Evolutionary conservation across 768 basidiomycete genomes (phyloP).

Genomic region (Suillus americanus): DNA sequence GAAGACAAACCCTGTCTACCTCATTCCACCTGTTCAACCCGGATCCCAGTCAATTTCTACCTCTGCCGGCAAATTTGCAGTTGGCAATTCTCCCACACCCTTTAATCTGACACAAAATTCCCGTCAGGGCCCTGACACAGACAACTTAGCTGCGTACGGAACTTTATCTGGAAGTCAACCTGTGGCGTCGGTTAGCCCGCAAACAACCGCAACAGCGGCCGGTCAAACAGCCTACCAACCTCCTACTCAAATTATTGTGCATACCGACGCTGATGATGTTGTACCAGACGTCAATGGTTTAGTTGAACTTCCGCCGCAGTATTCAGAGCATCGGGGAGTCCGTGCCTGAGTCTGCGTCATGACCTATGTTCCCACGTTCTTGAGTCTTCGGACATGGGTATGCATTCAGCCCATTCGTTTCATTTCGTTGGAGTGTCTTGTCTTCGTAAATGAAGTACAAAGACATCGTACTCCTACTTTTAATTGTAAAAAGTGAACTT

Average conservation of each 20-base stretch:
- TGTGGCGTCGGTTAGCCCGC: constrained; percentile 39
- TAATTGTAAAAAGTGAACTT: too few relatives aligned
- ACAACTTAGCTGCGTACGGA: constrained; percentile 15
- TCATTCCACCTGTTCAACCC: constrained; percentile 11
- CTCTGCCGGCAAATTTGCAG: not conserved
- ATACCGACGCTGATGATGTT: constrained; percentile 66
- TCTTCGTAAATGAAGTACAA: not conserved
- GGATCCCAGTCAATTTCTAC: not conserved
- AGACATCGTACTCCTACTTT: not conserved
- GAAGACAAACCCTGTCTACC: constrained; percentile 17
- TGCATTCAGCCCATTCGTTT: not conserved
- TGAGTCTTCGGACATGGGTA: not conserved
- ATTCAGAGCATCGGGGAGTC: constrained; percentile 49
- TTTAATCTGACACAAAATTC: constrained; percentile 8
- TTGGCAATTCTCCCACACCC: not conserved
- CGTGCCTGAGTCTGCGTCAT: not conserved
- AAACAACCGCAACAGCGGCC: constrained; percentile 32
- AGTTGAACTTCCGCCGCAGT: constrained; percentile 76
- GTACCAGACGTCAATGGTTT: constrained; percentile 46
- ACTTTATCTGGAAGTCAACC: constrained; percentile 18
- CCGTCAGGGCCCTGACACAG: constrained; percentile 15
- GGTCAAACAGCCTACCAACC: constrained; percentile 29
- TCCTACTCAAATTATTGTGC: constrained; percentile 59
- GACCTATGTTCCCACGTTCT: not conserved
- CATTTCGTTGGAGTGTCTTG: not conserved